Conservation (phyloP, 139 green algal species). For the Diplosphaera chodatii region DNA sequence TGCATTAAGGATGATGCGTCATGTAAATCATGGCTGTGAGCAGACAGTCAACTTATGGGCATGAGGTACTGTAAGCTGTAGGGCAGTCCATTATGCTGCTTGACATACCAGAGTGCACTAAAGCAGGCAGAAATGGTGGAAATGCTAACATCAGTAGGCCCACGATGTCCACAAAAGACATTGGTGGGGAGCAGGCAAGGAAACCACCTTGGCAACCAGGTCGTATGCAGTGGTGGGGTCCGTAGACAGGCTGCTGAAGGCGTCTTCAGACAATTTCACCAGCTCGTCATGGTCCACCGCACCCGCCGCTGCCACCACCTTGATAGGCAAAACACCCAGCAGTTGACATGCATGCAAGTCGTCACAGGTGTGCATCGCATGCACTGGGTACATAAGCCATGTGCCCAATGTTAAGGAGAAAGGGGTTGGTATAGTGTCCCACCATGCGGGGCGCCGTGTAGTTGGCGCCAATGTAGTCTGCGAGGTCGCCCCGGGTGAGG, state of each 20-base stretch:
- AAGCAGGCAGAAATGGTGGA: too few species aligned
- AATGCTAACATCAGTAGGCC: too few species aligned
- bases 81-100: too few species aligned
- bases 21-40: background rate
- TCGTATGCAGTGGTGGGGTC: constrained; percentile 34
- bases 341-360: too few species aligned
- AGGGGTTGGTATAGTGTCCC: background rate
- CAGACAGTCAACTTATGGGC: too few species aligned
- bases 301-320: constrained; percentile 82
- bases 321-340: too few species aligned
- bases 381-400: background rate
- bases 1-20: constrained; percentile 10
- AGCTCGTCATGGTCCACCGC: constrained; percentile 93
- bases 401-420: background rate
- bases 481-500: constrained; percentile 83
- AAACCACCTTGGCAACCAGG: constrained; percentile 42
- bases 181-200: too few species aligned
- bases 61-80: too few species aligned
- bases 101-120: too few species aligned
- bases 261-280: constrained; percentile 68
- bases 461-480: constrained; percentile 93
- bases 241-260: constrained; percentile 58
- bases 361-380: too few species aligned
- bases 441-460: constrained; percentile 88
- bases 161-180: too few species aligned